Percentiles rank a stretch among this genome's conserved stretches.
Conservation (phyloP, 495 filamentous ascomycete genomes). For the Rostrohypoxylon terebratum region DNA sequence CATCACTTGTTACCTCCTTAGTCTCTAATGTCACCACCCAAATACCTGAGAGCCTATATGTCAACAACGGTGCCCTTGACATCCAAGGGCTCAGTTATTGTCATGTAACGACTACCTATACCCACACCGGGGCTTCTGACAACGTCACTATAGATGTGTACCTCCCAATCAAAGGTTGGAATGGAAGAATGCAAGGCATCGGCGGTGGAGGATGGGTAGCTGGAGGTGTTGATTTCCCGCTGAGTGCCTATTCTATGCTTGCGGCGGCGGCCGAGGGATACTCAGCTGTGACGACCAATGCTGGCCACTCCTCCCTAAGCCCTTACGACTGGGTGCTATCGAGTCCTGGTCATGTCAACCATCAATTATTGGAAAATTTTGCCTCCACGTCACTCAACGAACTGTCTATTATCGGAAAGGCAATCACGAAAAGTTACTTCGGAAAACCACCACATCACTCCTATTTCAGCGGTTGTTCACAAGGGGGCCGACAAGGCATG, state of each 20-base stretch:
- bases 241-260: constrained; percentile 44
- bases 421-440: constrained; percentile 50
- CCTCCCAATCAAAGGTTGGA: constrained; percentile 58
- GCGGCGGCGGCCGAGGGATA: constrained; percentile 55
- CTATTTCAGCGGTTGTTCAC: constrained; percentile 60
- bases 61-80: constrained; percentile 26
- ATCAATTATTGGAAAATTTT: constrained; percentile 54
- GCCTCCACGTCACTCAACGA: constrained; percentile 48
- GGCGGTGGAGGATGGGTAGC: constrained; percentile 61
- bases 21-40: constrained; percentile 28
- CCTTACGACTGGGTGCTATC: constrained; percentile 54
- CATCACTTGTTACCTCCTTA: constrained; percentile 18
- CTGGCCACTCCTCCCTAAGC: constrained; percentile 49
- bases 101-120: constrained; percentile 58
- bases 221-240: constrained; percentile 31
- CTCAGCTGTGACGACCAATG: constrained; percentile 54
- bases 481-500: constrained; percentile 57
- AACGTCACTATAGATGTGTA: constrained; percentile 52
- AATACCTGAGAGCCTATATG: constrained; percentile 18
- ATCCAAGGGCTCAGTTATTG: constrained; percentile 53
- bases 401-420: constrained; percentile 51
- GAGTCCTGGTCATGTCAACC: constrained; percentile 53
- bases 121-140: constrained; percentile 56
- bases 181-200: constrained; percentile 57
- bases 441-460: constrained; percentile 51